These are phyloP conservation scores for Fusarium albidum DNA, from an alignment of 2,329 filamentous ascomycete genomes.

Conservation along the genomic window DNA sequence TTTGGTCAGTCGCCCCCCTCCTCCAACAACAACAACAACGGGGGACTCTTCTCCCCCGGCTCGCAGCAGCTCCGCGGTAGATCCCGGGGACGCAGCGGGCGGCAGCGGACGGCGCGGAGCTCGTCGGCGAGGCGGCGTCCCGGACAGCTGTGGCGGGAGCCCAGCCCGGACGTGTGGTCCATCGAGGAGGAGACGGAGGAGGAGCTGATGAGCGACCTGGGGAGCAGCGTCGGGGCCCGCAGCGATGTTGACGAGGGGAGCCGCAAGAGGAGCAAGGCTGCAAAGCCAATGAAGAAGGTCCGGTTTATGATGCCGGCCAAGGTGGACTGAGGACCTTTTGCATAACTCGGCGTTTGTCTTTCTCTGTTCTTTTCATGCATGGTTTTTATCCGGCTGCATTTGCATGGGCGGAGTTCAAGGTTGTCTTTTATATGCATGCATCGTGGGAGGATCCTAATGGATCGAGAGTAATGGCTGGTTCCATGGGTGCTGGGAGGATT, in stretches of 20 bases:
- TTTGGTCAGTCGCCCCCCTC: slow-evolving; percentile 43
- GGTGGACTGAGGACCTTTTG: slow-evolving; percentile 41
- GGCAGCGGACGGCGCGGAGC: slow-evolving; percentile 38
- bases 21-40: slow-evolving; percentile 32
- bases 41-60: slow-evolving; percentile 35
- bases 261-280: slow-evolving; percentile 45
- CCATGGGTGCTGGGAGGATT: slow-evolving; percentile 11
- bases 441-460: slow-evolving; percentile 20
- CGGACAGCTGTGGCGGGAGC: slow-evolving; percentile 60
- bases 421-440: slow-evolving; percentile 18
- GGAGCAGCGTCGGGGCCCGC: slow-evolving; percentile 40
- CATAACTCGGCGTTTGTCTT: slow-evolving; percentile 37
- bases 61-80: slow-evolving; percentile 43
- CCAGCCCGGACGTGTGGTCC: slow-evolving; percentile 67
- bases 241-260: slow-evolving; percentile 42
- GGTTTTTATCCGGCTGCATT: slow-evolving; percentile 20
- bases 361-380: slow-evolving; percentile 10
- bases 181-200: slow-evolving; percentile 68
- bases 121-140: slow-evolving; percentile 48
- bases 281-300: slow-evolving; percentile 64
- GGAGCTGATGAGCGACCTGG: slow-evolving; percentile 56
- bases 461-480: slow-evolving; percentile 32
- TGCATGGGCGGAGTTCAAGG: slow-evolving; percentile 34
- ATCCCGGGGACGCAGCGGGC: slow-evolving; percentile 42
- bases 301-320: slow-evolving; percentile 60